Evolutionary conservation across 140 eudicot species (phyloP).

Genomic region (Bidens hawaiensis): DNA sequence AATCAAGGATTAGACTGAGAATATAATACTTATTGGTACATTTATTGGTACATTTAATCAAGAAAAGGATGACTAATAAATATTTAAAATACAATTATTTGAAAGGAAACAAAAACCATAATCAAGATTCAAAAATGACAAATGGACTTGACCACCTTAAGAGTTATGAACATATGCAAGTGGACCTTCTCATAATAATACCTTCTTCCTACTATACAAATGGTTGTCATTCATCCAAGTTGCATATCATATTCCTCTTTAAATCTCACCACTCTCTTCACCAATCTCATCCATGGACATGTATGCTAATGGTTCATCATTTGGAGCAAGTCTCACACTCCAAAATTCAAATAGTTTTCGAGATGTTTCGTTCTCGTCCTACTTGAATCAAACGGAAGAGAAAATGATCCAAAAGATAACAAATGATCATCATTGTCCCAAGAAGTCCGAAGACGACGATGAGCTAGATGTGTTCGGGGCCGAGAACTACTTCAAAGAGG

Average conservation of each 20-base stretch:
- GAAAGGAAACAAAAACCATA: neutral
- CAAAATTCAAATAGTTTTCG: slow-evolving; percentile 32
- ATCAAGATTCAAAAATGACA: slow-evolving; percentile 13
- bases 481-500: slow-evolving; percentile 49
- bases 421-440: neutral
- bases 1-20: neutral
- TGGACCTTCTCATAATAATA: slow-evolving; percentile 36
- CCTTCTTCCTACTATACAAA: slow-evolving; percentile 19
- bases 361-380: slow-evolving; percentile 53
- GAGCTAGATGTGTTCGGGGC: slow-evolving; percentile 48
- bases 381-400: slow-evolving; percentile 48
- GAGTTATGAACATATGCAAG: slow-evolving; percentile 31
- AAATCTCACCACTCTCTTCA: neutral
- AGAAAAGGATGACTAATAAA: neutral
- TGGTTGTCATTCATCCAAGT: slow-evolving; percentile 37
- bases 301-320: slow-evolving; percentile 17
- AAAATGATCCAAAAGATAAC: slow-evolving; percentile 31
- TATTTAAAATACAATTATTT: neutral
- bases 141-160: neutral
- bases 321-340: slow-evolving; percentile 29
- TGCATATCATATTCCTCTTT: slow-evolving; percentile 7
- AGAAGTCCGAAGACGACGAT: slow-evolving; percentile 26
- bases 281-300: slow-evolving; percentile 20
- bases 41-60: neutral
- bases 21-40: neutral